phyloP scores from a whole-genome alignment of 1,284 basidiomycete genomes.

The Coriolopsis trogii region DNA sequence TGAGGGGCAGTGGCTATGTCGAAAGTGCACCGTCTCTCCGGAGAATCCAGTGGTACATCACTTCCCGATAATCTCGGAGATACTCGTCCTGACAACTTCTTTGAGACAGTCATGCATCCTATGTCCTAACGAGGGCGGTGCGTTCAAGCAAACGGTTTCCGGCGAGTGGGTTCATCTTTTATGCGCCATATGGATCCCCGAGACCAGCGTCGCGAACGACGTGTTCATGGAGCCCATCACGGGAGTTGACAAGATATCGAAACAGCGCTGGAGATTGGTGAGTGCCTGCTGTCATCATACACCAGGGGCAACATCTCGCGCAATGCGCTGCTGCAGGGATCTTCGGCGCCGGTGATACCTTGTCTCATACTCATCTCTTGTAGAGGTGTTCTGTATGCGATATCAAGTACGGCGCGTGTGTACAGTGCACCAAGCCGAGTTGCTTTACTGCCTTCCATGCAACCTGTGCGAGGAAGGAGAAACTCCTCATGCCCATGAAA shows the following conservation, averaged over 20 bases:
- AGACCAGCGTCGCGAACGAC: conserved; percentile 92
- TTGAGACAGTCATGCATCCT: conserved; percentile 81
- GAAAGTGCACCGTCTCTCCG: conserved; percentile 98
- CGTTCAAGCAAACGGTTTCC: conserved; percentile 95
- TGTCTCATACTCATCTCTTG: conserved; percentile 1
- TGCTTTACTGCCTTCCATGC: conserved; percentile 96
- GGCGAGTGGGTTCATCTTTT: conserved; percentile 97
- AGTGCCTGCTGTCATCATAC: conserved; percentile 33
- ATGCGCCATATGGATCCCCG: conserved; percentile 98
- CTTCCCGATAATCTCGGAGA: neutral
- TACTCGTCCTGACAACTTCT: neutral
- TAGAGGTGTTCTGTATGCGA: conserved; percentile 90
- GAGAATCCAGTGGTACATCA: conserved; percentile 88
- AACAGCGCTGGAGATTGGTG: conserved; percentile 93
- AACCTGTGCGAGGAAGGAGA: conserved; percentile 90
- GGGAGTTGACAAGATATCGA: conserved; percentile 86
- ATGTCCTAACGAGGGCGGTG: conserved; percentile 96
- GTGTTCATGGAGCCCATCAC: conserved; percentile 99
- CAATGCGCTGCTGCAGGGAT: no score
- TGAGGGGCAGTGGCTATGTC: conserved; percentile 98
- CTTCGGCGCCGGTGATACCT: no score
- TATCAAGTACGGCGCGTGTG: conserved; percentile 86
- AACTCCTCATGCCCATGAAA: conserved; percentile 87
- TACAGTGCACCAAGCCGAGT: conserved; percentile 91
- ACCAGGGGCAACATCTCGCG: no score